phyloP scores from a whole-genome alignment of 2,329 filamentous ascomycete species.

The Endoconidiophora laricicola region DNA sequence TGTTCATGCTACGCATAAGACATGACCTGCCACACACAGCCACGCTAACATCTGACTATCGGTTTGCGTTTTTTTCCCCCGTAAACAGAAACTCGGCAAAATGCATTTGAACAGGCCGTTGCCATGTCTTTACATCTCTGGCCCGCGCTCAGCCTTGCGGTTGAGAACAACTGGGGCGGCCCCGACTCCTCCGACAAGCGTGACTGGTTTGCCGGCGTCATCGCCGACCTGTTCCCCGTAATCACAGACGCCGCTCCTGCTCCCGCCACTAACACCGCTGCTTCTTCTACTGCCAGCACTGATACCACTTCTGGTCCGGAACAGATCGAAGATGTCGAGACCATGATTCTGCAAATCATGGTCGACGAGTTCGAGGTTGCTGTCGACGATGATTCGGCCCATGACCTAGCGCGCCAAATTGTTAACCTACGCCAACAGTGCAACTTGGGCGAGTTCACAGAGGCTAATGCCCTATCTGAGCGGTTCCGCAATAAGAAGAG shows the following conservation, averaged over 20 bases:
- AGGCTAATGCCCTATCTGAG: constrained; percentile 45
- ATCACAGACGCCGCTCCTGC: constrained; percentile 29
- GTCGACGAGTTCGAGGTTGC: constrained; percentile 89
- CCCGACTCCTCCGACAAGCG: constrained; percentile 71
- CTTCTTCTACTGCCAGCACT: constrained; percentile 17
- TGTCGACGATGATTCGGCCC: constrained; percentile 76
- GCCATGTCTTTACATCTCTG: constrained; percentile 75
- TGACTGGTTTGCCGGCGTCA: constrained; percentile 85
- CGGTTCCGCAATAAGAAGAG: constrained; percentile 46
- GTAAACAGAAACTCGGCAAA: constrained; percentile 35
- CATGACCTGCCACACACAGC: too few relatives aligned
- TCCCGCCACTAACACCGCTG: constrained; percentile 6
- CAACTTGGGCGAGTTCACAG: constrained; percentile 46
- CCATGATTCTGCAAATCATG: constrained; percentile 77
- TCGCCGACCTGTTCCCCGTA: constrained; percentile 65
- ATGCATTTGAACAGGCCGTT: constrained; percentile 70
- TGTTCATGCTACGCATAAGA: too few relatives aligned
- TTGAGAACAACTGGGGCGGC: constrained; percentile 78
- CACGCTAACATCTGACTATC: neutral
- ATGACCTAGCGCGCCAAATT: constrained; percentile 56
- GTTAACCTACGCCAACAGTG: constrained; percentile 49
- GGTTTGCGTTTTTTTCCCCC: neutral
- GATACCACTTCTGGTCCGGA: constrained; percentile 14
- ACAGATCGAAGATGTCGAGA: constrained; percentile 66
- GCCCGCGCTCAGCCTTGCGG: constrained; percentile 73